Evolutionary conservation across 2,329 filamentous ascomycete genomes (phyloP).

Genomic region (Xylaria polymorpha): DNA sequence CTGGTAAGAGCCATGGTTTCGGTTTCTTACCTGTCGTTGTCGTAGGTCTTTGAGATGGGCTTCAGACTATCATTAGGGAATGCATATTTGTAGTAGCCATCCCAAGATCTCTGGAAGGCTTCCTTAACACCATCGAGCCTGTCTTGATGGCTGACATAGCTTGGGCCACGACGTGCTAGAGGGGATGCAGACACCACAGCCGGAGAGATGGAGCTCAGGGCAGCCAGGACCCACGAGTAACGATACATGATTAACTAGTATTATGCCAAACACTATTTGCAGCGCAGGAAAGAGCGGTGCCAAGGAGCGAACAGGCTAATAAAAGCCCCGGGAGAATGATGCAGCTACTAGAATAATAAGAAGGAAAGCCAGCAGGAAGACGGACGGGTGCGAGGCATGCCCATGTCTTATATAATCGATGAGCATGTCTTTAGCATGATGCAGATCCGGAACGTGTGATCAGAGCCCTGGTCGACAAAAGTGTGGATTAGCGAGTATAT

Average conservation of each 20-base stretch:
- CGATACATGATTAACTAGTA: slow-evolving; percentile 44
- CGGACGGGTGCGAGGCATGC: slow-evolving; percentile 28
- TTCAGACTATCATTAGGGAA: slow-evolving; percentile 81
- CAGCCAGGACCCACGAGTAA: slow-evolving; percentile 39
- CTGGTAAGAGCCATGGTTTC: not conserved
- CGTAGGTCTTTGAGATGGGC: slow-evolving; percentile 72
- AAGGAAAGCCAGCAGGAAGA: slow-evolving; percentile 27
- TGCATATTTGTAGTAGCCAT: slow-evolving; percentile 78
- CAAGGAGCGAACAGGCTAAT: slow-evolving; percentile 36
- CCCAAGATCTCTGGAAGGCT: slow-evolving; percentile 77
- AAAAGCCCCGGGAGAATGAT: slow-evolving; percentile 24
- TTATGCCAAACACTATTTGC: slow-evolving; percentile 30
- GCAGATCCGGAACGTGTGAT: slow-evolving; percentile 34
- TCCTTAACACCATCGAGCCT: slow-evolving; percentile 72
- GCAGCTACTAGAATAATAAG: slow-evolving; percentile 31
- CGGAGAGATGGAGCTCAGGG: slow-evolving; percentile 41
- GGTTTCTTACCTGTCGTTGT: slow-evolving; percentile 73
- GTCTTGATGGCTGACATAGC: slow-evolving; percentile 51
- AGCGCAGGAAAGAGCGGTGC: slow-evolving; percentile 26
- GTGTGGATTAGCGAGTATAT: slow-evolving; percentile 19
- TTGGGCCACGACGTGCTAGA: slow-evolving; percentile 27
- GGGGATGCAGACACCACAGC: slow-evolving; percentile 40
- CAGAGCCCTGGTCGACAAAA: slow-evolving; percentile 15
- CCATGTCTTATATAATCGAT: slow-evolving; percentile 36
- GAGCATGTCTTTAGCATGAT: slow-evolving; percentile 29